Evolutionary conservation across 2,329 filamentous ascomycete species (phyloP).

Genomic region (Alternaria incomplexa): DNA sequence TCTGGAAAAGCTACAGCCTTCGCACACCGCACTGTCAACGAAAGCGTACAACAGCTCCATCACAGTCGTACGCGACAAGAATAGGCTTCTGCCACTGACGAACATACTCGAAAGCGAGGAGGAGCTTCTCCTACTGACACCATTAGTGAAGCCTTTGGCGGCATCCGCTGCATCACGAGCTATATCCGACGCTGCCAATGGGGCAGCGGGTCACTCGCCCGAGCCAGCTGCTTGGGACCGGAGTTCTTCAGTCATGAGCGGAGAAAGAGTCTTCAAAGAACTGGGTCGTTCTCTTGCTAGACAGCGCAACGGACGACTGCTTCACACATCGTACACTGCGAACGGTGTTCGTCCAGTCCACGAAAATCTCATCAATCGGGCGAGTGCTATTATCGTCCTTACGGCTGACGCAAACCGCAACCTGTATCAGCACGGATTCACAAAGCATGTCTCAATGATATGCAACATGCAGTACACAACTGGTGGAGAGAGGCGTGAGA

Average conservation of each 20-base stretch:
- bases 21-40: conserved; percentile 80
- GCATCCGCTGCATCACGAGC: conserved; percentile 83
- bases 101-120: conserved; percentile 82
- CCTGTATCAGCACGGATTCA: conserved; percentile 91
- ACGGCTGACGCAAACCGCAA: conserved; percentile 95
- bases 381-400: conserved; percentile 85
- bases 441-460: conserved; percentile 95
- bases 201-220: conserved; percentile 58
- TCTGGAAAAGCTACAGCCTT: conserved; percentile 80
- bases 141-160: conserved; percentile 88
- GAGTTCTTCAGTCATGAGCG: conserved; percentile 77
- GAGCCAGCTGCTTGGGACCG: conserved; percentile 64
- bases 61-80: conserved; percentile 88
- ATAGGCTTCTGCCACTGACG: conserved; percentile 80
- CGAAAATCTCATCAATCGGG: conserved; percentile 88
- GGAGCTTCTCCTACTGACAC: conserved; percentile 87
- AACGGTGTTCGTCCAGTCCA: conserved; percentile 92
- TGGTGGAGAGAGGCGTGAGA: conserved; percentile 74
- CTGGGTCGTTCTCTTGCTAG: conserved; percentile 86
- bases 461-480: conserved; percentile 79
- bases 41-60: conserved; percentile 92
- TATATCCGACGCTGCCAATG: conserved; percentile 64
- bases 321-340: conserved; percentile 94
- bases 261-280: conserved; percentile 90
- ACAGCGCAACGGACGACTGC: conserved; percentile 80